These are phyloP conservation scores for Trichosporon inkin DNA, from an alignment of 1,284 basidiomycete species.

Conservation along the genomic window DNA sequence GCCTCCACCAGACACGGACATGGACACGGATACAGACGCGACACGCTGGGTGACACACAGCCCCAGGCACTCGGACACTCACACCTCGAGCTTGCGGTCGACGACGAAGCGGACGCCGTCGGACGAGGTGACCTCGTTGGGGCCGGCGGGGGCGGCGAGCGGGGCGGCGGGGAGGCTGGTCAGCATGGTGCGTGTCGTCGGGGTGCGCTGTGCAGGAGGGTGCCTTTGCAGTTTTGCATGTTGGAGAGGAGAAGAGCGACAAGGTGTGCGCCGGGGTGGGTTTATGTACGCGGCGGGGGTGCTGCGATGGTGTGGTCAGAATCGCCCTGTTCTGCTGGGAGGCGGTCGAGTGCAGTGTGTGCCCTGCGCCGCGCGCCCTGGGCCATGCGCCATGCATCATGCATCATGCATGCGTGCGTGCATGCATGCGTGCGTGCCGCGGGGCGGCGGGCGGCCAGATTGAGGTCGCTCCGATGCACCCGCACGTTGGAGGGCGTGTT, in stretches of 20 bases:
- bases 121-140: constrained; percentile 9
- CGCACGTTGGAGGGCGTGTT: no score
- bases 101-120: constrained; percentile 16
- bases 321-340: no score
- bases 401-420: no score
- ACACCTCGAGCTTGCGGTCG: constrained; percentile 9
- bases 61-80: neutral
- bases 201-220: neutral
- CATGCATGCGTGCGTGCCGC: no score
- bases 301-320: no score
- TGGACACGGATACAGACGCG: neutral
- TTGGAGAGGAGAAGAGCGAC: neutral
- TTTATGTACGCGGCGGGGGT: neutral
- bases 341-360: no score
- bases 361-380: no score
- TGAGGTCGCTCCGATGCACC: no score
- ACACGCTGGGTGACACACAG: neutral
- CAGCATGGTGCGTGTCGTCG: neutral
- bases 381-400: no score
- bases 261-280: no score
- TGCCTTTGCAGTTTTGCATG: neutral
- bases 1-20: no score
- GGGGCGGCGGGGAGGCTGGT: neutral
- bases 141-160: neutral
- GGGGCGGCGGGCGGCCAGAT: no score